Evolutionary conservation across 306 rosid genomes (phyloP).

Genomic region (Carpinus viminea): DNA sequence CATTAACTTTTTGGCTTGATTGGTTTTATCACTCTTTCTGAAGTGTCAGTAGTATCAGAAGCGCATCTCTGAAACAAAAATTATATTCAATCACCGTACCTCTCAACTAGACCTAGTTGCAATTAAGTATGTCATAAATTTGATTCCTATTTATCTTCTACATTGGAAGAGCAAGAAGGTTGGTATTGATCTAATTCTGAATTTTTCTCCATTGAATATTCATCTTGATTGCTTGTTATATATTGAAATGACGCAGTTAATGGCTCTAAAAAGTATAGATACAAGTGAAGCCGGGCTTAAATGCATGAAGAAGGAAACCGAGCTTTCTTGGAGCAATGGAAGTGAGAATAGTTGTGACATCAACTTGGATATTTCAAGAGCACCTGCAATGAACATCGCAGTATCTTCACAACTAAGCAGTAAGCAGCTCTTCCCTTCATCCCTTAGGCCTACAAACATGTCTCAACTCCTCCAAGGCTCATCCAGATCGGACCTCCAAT

Average conservation of each 20-base stretch:
- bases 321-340: slow-evolving; percentile 81
- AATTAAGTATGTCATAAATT: slow-evolving; percentile 3
- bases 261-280: slow-evolving; percentile 51
- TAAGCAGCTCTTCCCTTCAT: slow-evolving; percentile 46
- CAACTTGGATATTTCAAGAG: slow-evolving; percentile 70
- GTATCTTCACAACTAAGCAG: slow-evolving; percentile 45
- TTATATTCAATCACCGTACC: slow-evolving; percentile 20
- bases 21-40: slow-evolving; percentile 38
- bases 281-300: slow-evolving; percentile 36
- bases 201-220: background rate
- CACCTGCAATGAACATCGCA: slow-evolving; percentile 51
- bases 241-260: slow-evolving; percentile 47
- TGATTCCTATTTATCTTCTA: slow-evolving; percentile 18
- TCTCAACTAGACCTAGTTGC: slow-evolving; percentile 37
- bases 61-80: slow-evolving; percentile 29
- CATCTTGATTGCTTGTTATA: slow-evolving; percentile 7
- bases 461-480: slow-evolving; percentile 80
- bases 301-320: slow-evolving; percentile 56
- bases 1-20: slow-evolving; percentile 29
- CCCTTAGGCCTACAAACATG: slow-evolving; percentile 53
- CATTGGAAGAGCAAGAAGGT: slow-evolving; percentile 25
- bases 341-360: slow-evolving; percentile 80
- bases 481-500: slow-evolving; percentile 59
- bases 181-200: slow-evolving; percentile 1
- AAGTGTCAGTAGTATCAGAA: slow-evolving; percentile 48